Evolutionary conservation across 352 stramenopile species (phyloP).

Genomic region (Phytophthora rubi): DNA sequence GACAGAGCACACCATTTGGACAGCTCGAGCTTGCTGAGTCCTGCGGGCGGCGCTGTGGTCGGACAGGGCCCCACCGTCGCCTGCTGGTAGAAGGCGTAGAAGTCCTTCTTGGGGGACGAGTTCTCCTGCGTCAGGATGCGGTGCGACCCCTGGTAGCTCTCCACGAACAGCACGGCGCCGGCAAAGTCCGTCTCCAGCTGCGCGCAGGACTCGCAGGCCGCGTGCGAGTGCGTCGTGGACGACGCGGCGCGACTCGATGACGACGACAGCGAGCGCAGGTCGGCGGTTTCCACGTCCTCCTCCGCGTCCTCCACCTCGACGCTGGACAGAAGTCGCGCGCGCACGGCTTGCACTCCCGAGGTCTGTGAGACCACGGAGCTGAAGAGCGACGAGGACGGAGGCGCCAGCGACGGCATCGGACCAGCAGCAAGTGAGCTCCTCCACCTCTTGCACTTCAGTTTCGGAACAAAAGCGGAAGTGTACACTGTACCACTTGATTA

Average conservation of each 20-base stretch:
- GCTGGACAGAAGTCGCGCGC: constrained; percentile 51
- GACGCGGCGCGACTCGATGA: constrained; percentile 29
- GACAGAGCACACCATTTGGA: constrained; percentile 48
- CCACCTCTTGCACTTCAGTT: too few species aligned
- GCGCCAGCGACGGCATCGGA: constrained; percentile 49
- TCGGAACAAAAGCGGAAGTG: background rate
- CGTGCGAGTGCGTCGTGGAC: constrained; percentile 32
- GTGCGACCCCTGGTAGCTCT: constrained; percentile 82
- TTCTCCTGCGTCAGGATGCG: constrained; percentile 77
- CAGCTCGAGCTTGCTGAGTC: constrained; percentile 60
- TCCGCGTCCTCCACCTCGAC: constrained; percentile 44
- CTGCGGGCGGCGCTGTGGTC: constrained; percentile 35
- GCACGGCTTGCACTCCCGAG: constrained; percentile 46
- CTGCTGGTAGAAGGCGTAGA: constrained; percentile 84
- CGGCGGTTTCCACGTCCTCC: constrained; percentile 43
- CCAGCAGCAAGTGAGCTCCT: background rate
- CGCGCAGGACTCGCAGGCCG: constrained; percentile 53
- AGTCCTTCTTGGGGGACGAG: constrained; percentile 79
- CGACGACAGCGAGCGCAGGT: constrained; percentile 41
- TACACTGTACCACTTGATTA: background rate
- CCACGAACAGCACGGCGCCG: constrained; percentile 77
- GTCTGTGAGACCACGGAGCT: constrained; percentile 54
- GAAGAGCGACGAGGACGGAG: constrained; percentile 39
- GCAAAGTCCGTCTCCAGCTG: constrained; percentile 80
- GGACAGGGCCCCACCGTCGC: constrained; percentile 67